Conservation (phyloP, 2,329 filamentous ascomycete genomes). For the Mariannaea sp. region DNA sequence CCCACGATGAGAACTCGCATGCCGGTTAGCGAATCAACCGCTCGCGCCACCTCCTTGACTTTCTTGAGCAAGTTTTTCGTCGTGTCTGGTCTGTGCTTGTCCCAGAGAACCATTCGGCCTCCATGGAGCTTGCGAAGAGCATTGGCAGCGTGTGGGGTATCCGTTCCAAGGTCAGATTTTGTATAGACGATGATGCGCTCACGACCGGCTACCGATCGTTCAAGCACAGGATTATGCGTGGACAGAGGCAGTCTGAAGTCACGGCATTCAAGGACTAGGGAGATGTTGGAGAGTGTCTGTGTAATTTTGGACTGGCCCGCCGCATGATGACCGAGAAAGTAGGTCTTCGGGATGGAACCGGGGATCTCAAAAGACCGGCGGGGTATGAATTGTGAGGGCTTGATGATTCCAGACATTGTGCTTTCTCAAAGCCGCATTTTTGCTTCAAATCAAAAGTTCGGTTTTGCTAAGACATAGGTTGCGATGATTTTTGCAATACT, state of each 20-base stretch:
- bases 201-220: constrained; percentile 72
- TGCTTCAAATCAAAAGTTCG: neutral
- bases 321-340: constrained; percentile 92
- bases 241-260: constrained; percentile 91
- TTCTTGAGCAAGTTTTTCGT: constrained; percentile 48
- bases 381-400: constrained; percentile 65
- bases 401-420: constrained; percentile 2
- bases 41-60: constrained; percentile 41
- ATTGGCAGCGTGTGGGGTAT: constrained; percentile 37
- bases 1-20: constrained; percentile 86
- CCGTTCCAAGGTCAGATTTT: constrained; percentile 74
- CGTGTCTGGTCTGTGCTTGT: constrained; percentile 41
- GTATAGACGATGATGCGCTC: constrained; percentile 88
- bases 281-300: constrained; percentile 80
- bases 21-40: constrained; percentile 70
- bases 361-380: constrained; percentile 75
- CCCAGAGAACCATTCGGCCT: constrained; percentile 51
- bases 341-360: constrained; percentile 78
- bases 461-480: neutral
- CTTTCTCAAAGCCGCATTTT: neutral
- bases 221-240: constrained; percentile 88
- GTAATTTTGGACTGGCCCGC: constrained; percentile 76
- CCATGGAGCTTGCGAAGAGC: constrained; percentile 43
- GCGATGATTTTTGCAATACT: constrained; percentile 2
- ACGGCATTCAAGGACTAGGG: constrained; percentile 91